Evolutionary conservation across 495 filamentous ascomycete species (phyloP).

Genomic region (Penicillium mononematosum): DNA sequence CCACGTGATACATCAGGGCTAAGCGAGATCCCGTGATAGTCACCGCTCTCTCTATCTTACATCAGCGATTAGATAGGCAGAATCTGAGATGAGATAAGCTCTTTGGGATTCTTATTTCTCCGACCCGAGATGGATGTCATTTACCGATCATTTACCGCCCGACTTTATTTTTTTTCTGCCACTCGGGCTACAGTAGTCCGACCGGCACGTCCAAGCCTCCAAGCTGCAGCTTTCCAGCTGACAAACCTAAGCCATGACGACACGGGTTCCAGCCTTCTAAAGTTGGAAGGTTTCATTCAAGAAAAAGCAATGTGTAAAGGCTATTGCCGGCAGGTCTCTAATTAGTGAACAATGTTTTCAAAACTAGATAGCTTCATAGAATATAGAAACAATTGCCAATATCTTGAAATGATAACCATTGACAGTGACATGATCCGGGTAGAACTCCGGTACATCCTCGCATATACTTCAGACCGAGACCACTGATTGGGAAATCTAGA

Average conservation of each 20-base stretch:
- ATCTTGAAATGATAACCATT: background rate
- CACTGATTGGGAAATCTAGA: conserved; percentile 38
- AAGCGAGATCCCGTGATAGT: conserved; percentile 42
- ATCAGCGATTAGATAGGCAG: conserved; percentile 1
- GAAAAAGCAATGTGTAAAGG: conserved; percentile 1
- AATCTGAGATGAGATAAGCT: conserved; percentile 1
- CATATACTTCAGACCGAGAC: conserved; percentile 32
- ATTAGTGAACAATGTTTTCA: background rate
- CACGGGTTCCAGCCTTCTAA: background rate
- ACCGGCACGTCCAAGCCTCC: conserved; percentile 4
- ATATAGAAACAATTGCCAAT: background rate
- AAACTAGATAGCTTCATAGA: too few relatives aligned
- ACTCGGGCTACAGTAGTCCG: conserved; percentile 42
- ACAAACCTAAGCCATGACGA: conserved; percentile 30
- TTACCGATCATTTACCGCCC: background rate
- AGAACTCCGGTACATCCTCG: conserved; percentile 12
- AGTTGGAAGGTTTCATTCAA: background rate
- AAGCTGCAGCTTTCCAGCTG: conserved; percentile 21
- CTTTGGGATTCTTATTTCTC: background rate
- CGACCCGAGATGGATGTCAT: background rate
- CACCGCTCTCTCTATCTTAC: conserved; percentile 4
- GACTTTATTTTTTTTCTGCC: conserved; percentile 21
- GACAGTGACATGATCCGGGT: conserved; percentile 8
- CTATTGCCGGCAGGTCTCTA: background rate
- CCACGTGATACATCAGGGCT: conserved; percentile 29